Evolutionary conservation across 306 rosid species (phyloP).

Genomic region (Castanea sativa): DNA sequence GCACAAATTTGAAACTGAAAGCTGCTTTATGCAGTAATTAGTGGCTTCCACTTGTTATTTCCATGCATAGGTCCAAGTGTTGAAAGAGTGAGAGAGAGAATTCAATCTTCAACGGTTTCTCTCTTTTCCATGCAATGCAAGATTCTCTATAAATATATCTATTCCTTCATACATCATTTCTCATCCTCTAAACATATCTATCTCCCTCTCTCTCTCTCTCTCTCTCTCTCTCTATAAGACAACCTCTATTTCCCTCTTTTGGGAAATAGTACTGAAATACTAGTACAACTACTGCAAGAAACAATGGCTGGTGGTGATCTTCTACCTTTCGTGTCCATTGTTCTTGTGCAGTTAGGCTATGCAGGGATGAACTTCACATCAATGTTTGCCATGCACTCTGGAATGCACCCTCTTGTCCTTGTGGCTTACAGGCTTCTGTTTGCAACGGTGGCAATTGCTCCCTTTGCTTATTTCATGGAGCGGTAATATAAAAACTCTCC

Average conservation of each 20-base stretch:
- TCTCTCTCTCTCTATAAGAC: neutral
- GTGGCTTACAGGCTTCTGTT: constrained; percentile 83
- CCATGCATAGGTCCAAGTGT: constrained; percentile 34
- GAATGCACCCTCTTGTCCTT: constrained; percentile 76
- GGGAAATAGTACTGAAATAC: neutral
- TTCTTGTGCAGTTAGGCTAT: constrained; percentile 47
- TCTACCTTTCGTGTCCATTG: constrained; percentile 54
- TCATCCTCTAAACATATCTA: neutral
- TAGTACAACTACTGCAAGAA: neutral
- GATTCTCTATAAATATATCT: neutral
- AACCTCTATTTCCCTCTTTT: neutral
- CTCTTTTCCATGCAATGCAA: constrained; percentile 20
- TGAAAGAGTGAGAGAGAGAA: constrained; percentile 13
- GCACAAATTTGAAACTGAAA: constrained; percentile 25
- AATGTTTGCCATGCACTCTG: constrained; percentile 76
- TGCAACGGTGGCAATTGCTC: constrained; percentile 63
- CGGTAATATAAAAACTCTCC: constrained; percentile 33
- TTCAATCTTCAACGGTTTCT: constrained; percentile 22
- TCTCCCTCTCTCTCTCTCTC: neutral
- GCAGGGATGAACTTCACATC: constrained; percentile 76
- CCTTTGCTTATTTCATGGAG: constrained; percentile 66
- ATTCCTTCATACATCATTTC: neutral
- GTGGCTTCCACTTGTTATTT: constrained; percentile 14
- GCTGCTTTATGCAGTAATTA: constrained; percentile 23
- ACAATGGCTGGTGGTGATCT: constrained; percentile 32